Evolutionary conservation across 2,329 filamentous ascomycete species (phyloP), one percentile per base, ranked within the genome.

Genomic region (Penicillium sp.): DNA sequence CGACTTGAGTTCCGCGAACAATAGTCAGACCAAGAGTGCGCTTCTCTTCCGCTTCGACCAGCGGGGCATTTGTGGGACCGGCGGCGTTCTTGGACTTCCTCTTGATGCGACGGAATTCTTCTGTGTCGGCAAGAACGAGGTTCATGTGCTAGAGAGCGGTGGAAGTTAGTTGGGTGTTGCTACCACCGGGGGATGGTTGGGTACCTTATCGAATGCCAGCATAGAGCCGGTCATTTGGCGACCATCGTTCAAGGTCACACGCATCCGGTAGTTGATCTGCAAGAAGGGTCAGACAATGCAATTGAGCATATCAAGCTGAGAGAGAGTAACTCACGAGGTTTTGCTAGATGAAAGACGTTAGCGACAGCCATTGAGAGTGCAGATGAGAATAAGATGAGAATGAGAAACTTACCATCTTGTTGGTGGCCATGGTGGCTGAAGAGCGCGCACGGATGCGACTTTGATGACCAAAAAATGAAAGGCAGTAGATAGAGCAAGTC

Each of bases 191-290:
- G 24, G 21, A 39, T n/a, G 42, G 38, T 24, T 39, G 57, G 43
- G 52, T 77, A 93, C 91, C 86, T 97, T 97, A 77, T 99, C 94
- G 71, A 97, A 99, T 51, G 94, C 94, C 65, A 99, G 85, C 91
- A 99, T 96, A 77, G 97, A 92, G 59, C 92, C 94, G 39, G 92
- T 92, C 87, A 99, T 95, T 76, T 97, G 91, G 71, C 94, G 88
- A 62, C 91, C 91, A 79, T 99, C 94, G 71, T 91, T 91, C 75
- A 99, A 84, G 53, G 92, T 97, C 62, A 97, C 89, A 73, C 93
- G 89, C 92, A 99, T 97, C 78, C 93, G 91, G 83, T 96, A 97
- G 82, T 99, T 97, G 84, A 99, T 96, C 94, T 97, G 52, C 22
- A 38, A 49, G 10, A 55, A 5, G 49, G 8, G 91, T 97, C 66